Evolutionary conservation across 1,139 yeast species (phyloP).

Genomic region (Pichia sp.): DNA sequence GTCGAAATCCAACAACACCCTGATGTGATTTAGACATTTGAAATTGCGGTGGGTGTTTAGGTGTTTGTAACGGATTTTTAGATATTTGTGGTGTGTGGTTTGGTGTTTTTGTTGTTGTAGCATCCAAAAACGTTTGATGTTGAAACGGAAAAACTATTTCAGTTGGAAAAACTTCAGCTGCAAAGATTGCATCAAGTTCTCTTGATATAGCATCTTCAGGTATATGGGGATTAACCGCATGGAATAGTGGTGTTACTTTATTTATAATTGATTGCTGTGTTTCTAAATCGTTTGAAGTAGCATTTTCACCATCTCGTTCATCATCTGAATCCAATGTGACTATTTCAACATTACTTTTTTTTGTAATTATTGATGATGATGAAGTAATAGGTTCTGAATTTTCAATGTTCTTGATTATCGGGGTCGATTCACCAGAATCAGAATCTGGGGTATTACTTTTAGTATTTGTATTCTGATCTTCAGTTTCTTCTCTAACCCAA

Average conservation of each 20-base stretch:
- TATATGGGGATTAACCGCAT: not conserved
- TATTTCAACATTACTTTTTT: constrained; percentile 8
- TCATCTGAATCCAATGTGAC: constrained; percentile 16
- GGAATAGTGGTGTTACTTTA: constrained; percentile 1
- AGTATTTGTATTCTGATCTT: constrained; percentile 2
- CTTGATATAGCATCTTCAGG: constrained; percentile 7
- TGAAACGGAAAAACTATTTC: not conserved
- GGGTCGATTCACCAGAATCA: not conserved
- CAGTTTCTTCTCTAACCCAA: constrained; percentile 19
- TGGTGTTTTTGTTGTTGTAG: not conserved
- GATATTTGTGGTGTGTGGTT: not conserved
- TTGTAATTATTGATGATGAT: not conserved
- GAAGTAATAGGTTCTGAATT: not conserved
- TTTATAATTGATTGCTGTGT: not conserved
- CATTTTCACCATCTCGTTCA: constrained; percentile 7
- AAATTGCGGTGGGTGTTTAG: not conserved
- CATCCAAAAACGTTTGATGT: not conserved
- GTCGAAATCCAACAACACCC: constrained; percentile 15
- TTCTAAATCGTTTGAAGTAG: not conserved
- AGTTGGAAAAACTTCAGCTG: not conserved
- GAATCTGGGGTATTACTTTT: not conserved
- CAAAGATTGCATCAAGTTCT: constrained; percentile 10
- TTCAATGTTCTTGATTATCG: not conserved
- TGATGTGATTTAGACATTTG: not conserved
- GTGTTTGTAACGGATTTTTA: not conserved